Evolutionary conservation across 2,329 filamentous ascomycete species (phyloP).

Genomic region (Pyrenochaeta sp.): DNA sequence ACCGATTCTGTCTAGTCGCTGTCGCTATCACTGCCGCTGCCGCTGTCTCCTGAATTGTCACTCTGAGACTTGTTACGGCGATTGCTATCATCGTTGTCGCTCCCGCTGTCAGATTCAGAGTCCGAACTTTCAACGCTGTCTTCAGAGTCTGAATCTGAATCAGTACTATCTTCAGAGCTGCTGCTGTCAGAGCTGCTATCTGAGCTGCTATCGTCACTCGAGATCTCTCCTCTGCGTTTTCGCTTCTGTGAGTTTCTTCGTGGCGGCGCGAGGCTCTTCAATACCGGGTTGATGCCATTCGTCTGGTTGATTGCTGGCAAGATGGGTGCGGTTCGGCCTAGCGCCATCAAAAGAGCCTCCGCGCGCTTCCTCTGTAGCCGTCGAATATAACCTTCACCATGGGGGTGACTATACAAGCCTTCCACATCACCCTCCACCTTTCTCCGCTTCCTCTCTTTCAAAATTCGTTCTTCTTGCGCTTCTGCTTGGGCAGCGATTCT

Average conservation of each 20-base stretch:
- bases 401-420: conserved; percentile 28
- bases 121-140: conserved; percentile 12
- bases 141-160: conserved; percentile 30
- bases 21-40: conserved; percentile 26
- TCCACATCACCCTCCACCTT: conserved; percentile 42
- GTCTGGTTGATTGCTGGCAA: conserved; percentile 19
- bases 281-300: conserved; percentile 22
- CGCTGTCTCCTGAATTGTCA: conserved; percentile 10
- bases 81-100: background rate
- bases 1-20: conserved; percentile 16
- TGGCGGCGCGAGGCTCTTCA: conserved; percentile 21
- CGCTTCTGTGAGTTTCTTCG: conserved; percentile 31
- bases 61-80: conserved; percentile 9
- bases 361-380: conserved; percentile 45
- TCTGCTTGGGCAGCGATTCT: conserved; percentile 48
- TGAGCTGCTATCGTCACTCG: conserved; percentile 45
- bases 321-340: conserved; percentile 37
- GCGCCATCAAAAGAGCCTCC: conserved; percentile 39
- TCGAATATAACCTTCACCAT: conserved; percentile 42
- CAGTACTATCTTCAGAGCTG: conserved; percentile 35
- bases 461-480: conserved; percentile 46
- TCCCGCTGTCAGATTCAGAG: conserved; percentile 11
- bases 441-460: conserved; percentile 41
- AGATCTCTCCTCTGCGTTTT: conserved; percentile 38
- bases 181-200: conserved; percentile 46